Evolutionary conservation across 345 rosid genomes (phyloP), one percentile per base, ranked within the genome.

Genomic region (Balakata baccata): DNA sequence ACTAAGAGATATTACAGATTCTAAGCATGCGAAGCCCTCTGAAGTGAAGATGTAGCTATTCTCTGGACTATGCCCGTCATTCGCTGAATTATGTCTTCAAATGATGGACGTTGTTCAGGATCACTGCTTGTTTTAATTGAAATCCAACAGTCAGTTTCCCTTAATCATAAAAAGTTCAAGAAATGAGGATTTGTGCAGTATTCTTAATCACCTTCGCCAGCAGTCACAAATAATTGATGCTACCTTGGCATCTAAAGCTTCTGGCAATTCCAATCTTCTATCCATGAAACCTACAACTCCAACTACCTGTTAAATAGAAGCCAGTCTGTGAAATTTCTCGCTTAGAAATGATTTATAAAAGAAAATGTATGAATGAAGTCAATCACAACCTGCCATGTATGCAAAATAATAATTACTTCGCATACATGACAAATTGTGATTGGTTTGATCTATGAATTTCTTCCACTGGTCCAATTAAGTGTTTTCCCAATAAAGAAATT

Each of bases 281-380:
- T 92, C 94, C 92, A 91, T 90, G 88, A 95, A 95, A 37, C 99
- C 98, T 7, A 90, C 98, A 17, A 85, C 85, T 83, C 94, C 99
- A 52, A 88, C 94, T 14, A 92, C 89, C 97, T 92, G 69, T 68
- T 34, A 7, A 46, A 65, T 43, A 16, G 64, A 46, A 67, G 63
- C 68, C 45, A 65, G 43, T 50, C 29, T 13, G 53, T 64, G 49
- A 68, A 41, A 45, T 29, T 29, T 29, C 2, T 29, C 34, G n/a
- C n/a, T n/a, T n/a, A n/a, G n/a, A n/a, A n/a, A 29, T 29, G 34
- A 29, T 29, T 29, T 29, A 29, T 29, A 1, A 29, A 29, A 29
- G 34, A 29, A 29, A 29, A 29, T 29, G 34, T 29, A 29, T 29
- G 34, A 29, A 29, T 29, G 1, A 29, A 29, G 34, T 29, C 34